phyloP scores from a whole-genome alignment of 768 basidiomycete species.

The Kwoniella europaea region DNA sequence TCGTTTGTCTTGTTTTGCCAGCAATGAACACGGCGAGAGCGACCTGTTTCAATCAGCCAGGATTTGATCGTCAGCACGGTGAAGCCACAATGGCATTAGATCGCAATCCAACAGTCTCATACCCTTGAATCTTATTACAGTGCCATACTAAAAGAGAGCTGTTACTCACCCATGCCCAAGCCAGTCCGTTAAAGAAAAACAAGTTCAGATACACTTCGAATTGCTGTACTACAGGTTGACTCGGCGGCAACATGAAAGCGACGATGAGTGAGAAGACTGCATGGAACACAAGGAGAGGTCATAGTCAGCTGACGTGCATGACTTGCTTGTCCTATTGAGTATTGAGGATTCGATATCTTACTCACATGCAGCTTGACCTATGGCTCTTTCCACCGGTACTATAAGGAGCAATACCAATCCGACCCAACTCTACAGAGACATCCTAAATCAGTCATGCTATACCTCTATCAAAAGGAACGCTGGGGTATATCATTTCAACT shows the following conservation, averaged over 20 bases:
- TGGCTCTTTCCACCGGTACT: constrained; percentile 30
- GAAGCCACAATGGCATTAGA: no score
- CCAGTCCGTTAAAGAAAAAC: constrained; percentile 47
- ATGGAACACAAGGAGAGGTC: neutral
- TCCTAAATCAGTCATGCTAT: neutral
- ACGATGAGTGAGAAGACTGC: constrained; percentile 49
- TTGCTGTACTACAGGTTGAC: constrained; percentile 48
- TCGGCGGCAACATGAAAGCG: constrained; percentile 52
- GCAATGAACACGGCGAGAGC: constrained; percentile 51
- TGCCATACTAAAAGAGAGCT: neutral
- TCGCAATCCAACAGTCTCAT: no score
- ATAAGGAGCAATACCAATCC: constrained; percentile 50
- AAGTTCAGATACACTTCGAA: constrained; percentile 51
- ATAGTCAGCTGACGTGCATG: neutral
- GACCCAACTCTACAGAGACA: constrained; percentile 46
- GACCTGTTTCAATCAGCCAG: constrained; percentile 11
- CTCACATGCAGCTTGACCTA: constrained; percentile 55
- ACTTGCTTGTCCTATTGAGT: no score
- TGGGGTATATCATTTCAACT: constrained; percentile 3
- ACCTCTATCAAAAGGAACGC: neutral
- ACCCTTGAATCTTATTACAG: no score
- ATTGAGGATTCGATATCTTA: neutral
- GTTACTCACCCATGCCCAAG: constrained; percentile 54
- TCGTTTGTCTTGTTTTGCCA: constrained; percentile 29
- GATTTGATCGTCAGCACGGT: no score